A percentile compares a stretch with the other conserved stretches of the same genome.
Evolutionary conservation across 345 rosid genomes (phyloP).

Genomic region (Capsella bursapastoris): DNA sequence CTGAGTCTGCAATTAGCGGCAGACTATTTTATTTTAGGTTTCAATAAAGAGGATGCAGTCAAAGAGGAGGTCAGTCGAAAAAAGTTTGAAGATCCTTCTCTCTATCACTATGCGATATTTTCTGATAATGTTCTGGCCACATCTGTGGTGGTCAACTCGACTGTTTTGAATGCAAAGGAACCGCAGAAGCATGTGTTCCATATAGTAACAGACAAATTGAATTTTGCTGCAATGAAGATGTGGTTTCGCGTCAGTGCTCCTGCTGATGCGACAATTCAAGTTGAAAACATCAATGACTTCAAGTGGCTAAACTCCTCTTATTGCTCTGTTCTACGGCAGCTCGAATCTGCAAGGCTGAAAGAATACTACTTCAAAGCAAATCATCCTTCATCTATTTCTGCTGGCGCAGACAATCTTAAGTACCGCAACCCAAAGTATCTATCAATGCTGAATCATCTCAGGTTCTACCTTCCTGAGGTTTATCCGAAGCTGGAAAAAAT

Average conservation of each 20-base stretch:
- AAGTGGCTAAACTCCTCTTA: slow-evolving; percentile 88
- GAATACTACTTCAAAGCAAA: slow-evolving; percentile 86
- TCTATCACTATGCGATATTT: slow-evolving; percentile 93
- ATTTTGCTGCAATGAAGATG: slow-evolving; percentile 79
- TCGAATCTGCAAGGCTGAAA: slow-evolving; percentile 81
- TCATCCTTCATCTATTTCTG: slow-evolving; percentile 68
- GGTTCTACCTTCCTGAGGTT: slow-evolving; percentile 89
- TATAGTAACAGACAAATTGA: slow-evolving; percentile 88
- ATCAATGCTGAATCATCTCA: slow-evolving; percentile 86
- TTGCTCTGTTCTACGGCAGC: slow-evolving; percentile 84
- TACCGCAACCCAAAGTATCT: slow-evolving; percentile 85
- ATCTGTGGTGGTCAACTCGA: slow-evolving; percentile 95
- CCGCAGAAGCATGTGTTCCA: slow-evolving; percentile 94
- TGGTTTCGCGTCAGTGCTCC: slow-evolving; percentile 74
- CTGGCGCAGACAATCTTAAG: slow-evolving; percentile 79
- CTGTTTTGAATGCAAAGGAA: slow-evolving; percentile 63
- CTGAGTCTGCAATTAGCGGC: slow-evolving; percentile 85
- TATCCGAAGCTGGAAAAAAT: slow-evolving; percentile 79
- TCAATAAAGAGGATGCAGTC: slow-evolving; percentile 46
- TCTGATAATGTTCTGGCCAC: slow-evolving; percentile 96
- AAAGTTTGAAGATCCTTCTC: slow-evolving; percentile 74
- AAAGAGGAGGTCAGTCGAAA: slow-evolving; percentile 47
- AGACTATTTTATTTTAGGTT: slow-evolving; percentile 66
- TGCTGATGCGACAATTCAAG: slow-evolving; percentile 59
- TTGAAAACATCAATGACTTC: slow-evolving; percentile 75